Evolutionary conservation across 2,329 filamentous ascomycete species (phyloP), one percentile per base, ranked within the genome.

Genomic region (Trichothecium roseum): DNA sequence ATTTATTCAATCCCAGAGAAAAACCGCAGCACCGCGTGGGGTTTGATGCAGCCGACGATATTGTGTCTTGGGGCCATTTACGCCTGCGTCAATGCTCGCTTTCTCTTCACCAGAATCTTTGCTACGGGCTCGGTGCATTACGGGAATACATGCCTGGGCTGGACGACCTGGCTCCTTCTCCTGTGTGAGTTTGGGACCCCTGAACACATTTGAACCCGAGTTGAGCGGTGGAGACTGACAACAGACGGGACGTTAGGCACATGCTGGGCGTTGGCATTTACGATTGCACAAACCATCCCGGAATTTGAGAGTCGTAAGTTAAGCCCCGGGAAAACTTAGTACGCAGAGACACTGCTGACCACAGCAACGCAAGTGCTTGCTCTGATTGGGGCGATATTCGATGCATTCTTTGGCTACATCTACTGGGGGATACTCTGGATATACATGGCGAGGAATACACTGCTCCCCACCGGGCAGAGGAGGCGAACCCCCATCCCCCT

Each of bases 351-450:
- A n/a, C 9, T 9, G 26, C 26, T 28, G n/a, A 28, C 26, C 26
- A 28, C 9, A 28, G n/a, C n/a, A 9, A 9, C 26, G 26, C 30
- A 14, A 40, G 38, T 40, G 26, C 36, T 35, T 5, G 35, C 38
- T 13, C 29, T 40, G 15, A 31, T 40, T 9, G 38, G 31, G 3
- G 34, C 38, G 7, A 16, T 34, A 9, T 40, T 40, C 20, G 35
- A 33, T 5, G 32, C 34, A 5, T 16, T 32, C 10, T 40, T 40
- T n/a, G 38, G 38, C 8, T 40, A 30, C 15, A 18, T 37, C 28
- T 18, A 37, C 10, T 35, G 34, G 26, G 29, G 28, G 6, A 31
- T 30, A 24, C n/a, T 26, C n/a, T 36, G 33, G 34, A 32, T 39
- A 28, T 30, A 18, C 9, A 39, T 39, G 37, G 20, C 20, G 10